Base-by-base conservation (phyloP, 331 rosid species). In the Quercus phellos region DNA sequence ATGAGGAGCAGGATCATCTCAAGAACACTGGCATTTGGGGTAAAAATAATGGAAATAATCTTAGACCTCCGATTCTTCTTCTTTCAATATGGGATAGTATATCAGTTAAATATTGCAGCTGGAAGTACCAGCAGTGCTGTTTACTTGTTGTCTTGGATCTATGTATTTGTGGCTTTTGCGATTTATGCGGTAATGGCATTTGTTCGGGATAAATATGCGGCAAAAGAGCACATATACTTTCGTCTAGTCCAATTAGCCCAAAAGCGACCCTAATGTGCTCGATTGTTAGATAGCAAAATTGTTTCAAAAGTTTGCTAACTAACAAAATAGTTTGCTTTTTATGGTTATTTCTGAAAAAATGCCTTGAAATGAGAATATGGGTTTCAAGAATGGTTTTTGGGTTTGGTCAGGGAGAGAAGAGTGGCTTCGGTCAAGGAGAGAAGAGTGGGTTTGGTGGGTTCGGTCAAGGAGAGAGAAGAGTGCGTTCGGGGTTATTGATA, bases 1-100 rank as follows among this genome's bases (percentile, higher is more conserved):
- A 91, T 13, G 98, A 93, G 78, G 96, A 91, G 81, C 97, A 91
- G 77, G 97, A 91, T 82, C 98, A 93, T 83, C 80, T 93, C 50
- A 90, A 77, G 86, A 72, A 78, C 29, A 91, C 96, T 38, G 98
- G 97, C 54, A 18, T 82, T 17, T 87, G 92, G 98, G 98, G 97
- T 60, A 91, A 91, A 91, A 87, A 17, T 90, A 73, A 17, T 86
- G 71, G 97, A 93, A 86, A 78, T 93, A 60, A 75, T 93, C 78
- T 79, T 94, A 75, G 98, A 93, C 82, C 88, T 91, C 11, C 89
- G 98, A 22, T 93, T 91, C 88, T 93, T 93, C 85, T 38, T 89
- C 71, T 93, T 93, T 81, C 98, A 93, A 54, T 91, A 88, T 72
- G 97, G 96, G n/a, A 79, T 90, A 55, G 96, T 87, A 10, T 93